A percentile compares a stretch with the other conserved stretches of the same genome.
phyloP scores from a whole-genome alignment of 2,329 filamentous ascomycete genomes.

The Arthrocladium fulminans region DNA sequence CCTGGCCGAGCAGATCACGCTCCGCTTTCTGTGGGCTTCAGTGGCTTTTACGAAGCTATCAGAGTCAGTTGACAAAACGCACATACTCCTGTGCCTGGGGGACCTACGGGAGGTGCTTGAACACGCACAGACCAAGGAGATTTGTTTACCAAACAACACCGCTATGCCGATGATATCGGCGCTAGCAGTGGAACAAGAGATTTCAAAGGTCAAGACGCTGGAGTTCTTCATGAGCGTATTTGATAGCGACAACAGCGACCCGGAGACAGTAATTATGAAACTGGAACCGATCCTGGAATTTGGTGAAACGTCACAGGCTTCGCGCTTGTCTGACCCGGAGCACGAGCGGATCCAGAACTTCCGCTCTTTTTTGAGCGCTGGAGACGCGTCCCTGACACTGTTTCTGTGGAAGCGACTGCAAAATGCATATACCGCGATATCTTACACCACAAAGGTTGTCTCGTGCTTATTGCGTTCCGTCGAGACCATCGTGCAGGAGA shows the following conservation, averaged over 20 bases:
- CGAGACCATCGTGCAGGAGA: conserved; percentile 66
- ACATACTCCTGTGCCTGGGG: conserved; percentile 53
- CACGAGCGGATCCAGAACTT: conserved; percentile 59
- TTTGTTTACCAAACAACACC: conserved; percentile 70
- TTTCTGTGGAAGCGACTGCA: conserved; percentile 88
- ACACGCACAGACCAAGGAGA: conserved; percentile 38
- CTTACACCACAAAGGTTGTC: conserved; percentile 78
- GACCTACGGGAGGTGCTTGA: conserved; percentile 51
- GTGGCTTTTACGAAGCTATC: conserved; percentile 52
- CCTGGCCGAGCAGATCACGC: conserved; percentile 35
- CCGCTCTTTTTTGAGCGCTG: conserved; percentile 72
- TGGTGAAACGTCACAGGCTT: conserved; percentile 16
- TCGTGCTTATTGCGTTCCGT: conserved; percentile 81
- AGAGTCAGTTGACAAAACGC: conserved; percentile 48
- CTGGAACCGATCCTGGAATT: conserved; percentile 86
- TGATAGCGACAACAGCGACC: conserved; percentile 69
- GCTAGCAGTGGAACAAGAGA: conserved; percentile 77
- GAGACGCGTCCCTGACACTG: conserved; percentile 71
- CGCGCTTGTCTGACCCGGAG: conserved; percentile 18
- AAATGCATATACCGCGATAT: conserved; percentile 76
- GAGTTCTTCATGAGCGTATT: conserved; percentile 93
- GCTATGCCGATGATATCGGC: conserved; percentile 81
- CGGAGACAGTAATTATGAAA: conserved; percentile 77
- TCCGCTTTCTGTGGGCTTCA: conserved; percentile 60
- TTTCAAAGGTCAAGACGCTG: conserved; percentile 87